Evolutionary conservation across 306 rosid species (phyloP).

Genomic region (Corylus avellana): DNA sequence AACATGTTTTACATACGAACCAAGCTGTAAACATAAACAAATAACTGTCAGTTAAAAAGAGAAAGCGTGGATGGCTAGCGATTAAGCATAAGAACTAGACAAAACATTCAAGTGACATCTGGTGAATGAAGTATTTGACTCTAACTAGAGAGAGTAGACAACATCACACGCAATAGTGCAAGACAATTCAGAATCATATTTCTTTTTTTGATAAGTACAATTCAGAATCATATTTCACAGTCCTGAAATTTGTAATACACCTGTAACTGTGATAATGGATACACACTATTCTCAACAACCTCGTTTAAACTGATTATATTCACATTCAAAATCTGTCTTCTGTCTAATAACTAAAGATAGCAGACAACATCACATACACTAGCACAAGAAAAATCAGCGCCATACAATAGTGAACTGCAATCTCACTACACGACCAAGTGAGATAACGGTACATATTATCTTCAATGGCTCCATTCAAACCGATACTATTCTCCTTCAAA

Average conservation of each 20-base stretch:
- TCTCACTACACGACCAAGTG: background rate
- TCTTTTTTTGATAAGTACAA: background rate
- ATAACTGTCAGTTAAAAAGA: conserved; percentile 13
- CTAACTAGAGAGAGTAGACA: background rate
- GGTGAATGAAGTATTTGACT: background rate
- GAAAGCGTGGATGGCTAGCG: conserved; percentile 2
- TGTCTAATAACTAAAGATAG: background rate
- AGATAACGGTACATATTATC: background rate
- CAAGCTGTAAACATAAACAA: conserved; percentile 46
- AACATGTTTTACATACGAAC: conserved; percentile 49
- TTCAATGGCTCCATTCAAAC: background rate
- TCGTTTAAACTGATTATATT: background rate
- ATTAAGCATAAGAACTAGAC: background rate
- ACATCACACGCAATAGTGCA: background rate
- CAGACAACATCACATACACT: background rate
- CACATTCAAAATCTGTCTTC: background rate
- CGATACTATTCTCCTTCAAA: background rate
- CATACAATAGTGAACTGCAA: background rate
- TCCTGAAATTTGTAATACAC: background rate
- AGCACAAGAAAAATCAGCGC: background rate
- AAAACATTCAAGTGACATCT: background rate
- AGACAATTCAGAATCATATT: background rate
- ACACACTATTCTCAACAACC: background rate
- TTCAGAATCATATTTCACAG: too few species aligned
- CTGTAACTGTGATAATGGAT: background rate